Percentiles rank a stretch among this genome's conserved stretches.
phyloP scores from a whole-genome alignment of 2,329 filamentous ascomycete species.

The Periconia sp. region DNA sequence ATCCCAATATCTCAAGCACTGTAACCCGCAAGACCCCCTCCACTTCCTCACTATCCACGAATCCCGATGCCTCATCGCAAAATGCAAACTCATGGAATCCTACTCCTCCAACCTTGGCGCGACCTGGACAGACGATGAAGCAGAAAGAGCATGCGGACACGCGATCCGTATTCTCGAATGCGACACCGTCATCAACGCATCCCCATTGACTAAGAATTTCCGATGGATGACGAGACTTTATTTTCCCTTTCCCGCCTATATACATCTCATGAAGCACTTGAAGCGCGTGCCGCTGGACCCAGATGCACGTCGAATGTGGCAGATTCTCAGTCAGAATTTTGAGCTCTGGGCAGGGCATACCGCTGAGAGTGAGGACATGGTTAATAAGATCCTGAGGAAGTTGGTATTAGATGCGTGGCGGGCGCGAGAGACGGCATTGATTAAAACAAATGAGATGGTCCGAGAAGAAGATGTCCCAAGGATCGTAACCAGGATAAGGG shows the following conservation, averaged over 20 bases:
- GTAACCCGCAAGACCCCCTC: slow-evolving; percentile 37
- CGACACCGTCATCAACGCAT: slow-evolving; percentile 50
- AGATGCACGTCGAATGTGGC: slow-evolving; percentile 46
- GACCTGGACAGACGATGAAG: slow-evolving; percentile 22
- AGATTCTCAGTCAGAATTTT: slow-evolving; percentile 51
- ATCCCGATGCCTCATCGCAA: slow-evolving; percentile 51
- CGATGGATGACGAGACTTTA: slow-evolving; percentile 48
- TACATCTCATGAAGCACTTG: slow-evolving; percentile 50
- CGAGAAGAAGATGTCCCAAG: slow-evolving; percentile 13
- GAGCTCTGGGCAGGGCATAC: background rate
- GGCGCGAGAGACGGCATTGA: slow-evolving; percentile 42
- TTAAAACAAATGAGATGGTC: slow-evolving; percentile 22
- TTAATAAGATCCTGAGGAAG: background rate
- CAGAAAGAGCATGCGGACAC: slow-evolving; percentile 29
- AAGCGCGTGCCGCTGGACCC: slow-evolving; percentile 37
- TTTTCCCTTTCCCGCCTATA: slow-evolving; percentile 55
- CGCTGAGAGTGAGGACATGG: background rate
- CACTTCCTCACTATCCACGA: slow-evolving; percentile 53
- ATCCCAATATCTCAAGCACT: slow-evolving; percentile 39
- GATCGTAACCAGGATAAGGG: background rate
- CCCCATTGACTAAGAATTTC: slow-evolving; percentile 45
- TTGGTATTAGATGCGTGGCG: slow-evolving; percentile 52
- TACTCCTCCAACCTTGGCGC: slow-evolving; percentile 29
- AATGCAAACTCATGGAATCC: slow-evolving; percentile 53
- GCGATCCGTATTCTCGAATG: slow-evolving; percentile 48